These are phyloP conservation scores for Sideroxylon spinosum DNA, from an alignment of 179 eudicot genomes.

Conservation along the genomic window DNA sequence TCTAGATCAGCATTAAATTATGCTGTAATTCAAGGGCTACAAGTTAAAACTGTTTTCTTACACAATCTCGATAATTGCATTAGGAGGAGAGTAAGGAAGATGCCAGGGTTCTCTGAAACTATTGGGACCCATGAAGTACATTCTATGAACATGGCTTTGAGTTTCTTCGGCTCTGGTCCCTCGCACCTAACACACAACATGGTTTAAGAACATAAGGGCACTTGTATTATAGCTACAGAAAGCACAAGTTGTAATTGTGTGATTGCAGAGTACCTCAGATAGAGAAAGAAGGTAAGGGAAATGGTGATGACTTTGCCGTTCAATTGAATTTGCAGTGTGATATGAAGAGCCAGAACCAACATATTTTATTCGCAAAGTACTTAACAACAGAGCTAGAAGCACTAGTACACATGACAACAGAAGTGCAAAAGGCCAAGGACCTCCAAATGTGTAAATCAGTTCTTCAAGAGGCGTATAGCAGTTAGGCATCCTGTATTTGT, in stretches of 20 bases:
- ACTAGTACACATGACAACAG: conserved; percentile 40
- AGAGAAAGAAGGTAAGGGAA: conserved; percentile 74
- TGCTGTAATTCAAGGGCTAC: not conserved
- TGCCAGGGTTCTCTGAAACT: conserved; percentile 95
- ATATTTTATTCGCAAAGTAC: conserved; percentile 52
- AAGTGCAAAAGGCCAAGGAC: conserved; percentile 74
- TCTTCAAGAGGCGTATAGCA: conserved; percentile 88
- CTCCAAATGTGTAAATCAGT: conserved; percentile 74
- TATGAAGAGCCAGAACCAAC: conserved; percentile 51
- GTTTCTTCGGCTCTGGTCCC: conserved; percentile 76
- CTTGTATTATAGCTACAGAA: not conserved
- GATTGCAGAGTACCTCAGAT: conserved; percentile 57
- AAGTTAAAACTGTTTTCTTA: conserved; percentile 34
- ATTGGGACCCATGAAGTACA: conserved; percentile 90
- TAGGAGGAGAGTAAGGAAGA: conserved; percentile 84
- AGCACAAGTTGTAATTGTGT: not conserved
- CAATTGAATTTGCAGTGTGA: conserved; percentile 41
- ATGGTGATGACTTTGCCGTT: conserved; percentile 48
- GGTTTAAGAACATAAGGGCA: not conserved
- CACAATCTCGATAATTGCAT: conserved; percentile 76
- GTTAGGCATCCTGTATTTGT: conserved; percentile 77
- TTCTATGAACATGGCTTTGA: conserved; percentile 73
- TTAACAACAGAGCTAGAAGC: conserved; percentile 50
- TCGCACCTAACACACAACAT: conserved; percentile 47
- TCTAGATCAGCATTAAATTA: not conserved